Percentiles rank a stretch among this genome's conserved stretches.
Conservation (phyloP, 257 asterid genomes). For the Cynanchum wilfordii region DNA sequence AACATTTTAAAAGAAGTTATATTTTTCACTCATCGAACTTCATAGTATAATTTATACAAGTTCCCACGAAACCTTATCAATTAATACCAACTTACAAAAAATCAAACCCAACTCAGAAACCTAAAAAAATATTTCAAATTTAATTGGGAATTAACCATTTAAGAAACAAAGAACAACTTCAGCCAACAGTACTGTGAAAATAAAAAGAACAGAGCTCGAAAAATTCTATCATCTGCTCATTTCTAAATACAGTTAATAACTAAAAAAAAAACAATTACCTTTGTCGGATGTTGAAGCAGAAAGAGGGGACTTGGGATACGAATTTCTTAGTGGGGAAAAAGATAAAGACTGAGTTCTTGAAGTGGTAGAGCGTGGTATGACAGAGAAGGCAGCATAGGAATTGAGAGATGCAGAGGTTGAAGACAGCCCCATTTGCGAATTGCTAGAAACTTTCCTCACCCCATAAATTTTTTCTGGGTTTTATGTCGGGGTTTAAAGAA, state of each 20-base stretch:
- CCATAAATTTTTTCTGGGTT: neutral
- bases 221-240: neutral
- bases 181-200: neutral
- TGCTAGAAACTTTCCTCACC: neutral
- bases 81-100: neutral
- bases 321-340: neutral
- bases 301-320: neutral
- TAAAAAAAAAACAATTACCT: slow-evolving; percentile 1
- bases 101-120: neutral
- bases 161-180: neutral
- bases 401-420: slow-evolving; percentile 11
- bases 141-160: neutral
- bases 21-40: neutral
- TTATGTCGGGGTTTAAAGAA: neutral
- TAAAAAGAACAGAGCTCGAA: neutral
- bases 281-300: slow-evolving; percentile 12
- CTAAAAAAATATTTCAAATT: neutral
- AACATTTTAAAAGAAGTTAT: neutral
- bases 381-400: neutral
- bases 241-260: neutral
- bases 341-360: slow-evolving; percentile 11
- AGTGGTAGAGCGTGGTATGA: neutral
- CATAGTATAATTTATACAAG: neutral
- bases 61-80: neutral
- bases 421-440: slow-evolving; percentile 15